Evolutionary conservation across 352 stramenopile genomes (phyloP), one percentile per base, ranked within the genome.

Genomic region (Phytophthora palmivora): DNA sequence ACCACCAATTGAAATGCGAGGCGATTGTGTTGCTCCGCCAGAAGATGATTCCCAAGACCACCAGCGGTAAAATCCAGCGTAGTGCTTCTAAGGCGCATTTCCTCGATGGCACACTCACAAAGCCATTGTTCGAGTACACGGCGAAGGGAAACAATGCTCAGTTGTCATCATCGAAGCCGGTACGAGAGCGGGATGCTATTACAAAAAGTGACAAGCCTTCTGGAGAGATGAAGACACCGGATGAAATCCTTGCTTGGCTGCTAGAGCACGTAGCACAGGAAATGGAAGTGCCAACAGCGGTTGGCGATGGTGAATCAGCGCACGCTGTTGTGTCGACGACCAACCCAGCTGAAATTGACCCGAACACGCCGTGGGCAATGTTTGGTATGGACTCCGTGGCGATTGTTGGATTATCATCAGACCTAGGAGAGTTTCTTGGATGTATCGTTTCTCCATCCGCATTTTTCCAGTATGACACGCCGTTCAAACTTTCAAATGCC

Each of bases 41-140:
- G 28, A 85, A 87, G 58, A 85, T 72, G 6, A 92, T 95, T 19
- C 78, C 83, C 1, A 94, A 95, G 74, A 95, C 88, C 0, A 95
- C 84, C 15, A 95, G 86, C 44, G 86, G 88, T 41, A 96, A 94
- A 67, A 93, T 95, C 30, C 84, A 91, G 51, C 87, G 87, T 16
- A 86, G 83, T 45, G 77, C 76, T 8, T 71, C 80, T 9, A 93
- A 91, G 61, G 28, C 72, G 5, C 76, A 87, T 60, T 92, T 82
- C 55, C 43, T 87, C 19, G 56, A 70, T 12, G 72, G 63, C 26
- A 74, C 65, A 24, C 65, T 89, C 14, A 45, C 21, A 0, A 91
- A 87, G 65, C 69, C 79, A 41, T 41, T 90, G 32, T 88, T 72
- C 36, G 71, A 79, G 41, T 84, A 82, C 51, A 78, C 64, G 59